These are phyloP conservation scores for Sclerotinia spermophila DNA, from an alignment of 2,329 filamentous ascomycete species.

Conservation along the genomic window DNA sequence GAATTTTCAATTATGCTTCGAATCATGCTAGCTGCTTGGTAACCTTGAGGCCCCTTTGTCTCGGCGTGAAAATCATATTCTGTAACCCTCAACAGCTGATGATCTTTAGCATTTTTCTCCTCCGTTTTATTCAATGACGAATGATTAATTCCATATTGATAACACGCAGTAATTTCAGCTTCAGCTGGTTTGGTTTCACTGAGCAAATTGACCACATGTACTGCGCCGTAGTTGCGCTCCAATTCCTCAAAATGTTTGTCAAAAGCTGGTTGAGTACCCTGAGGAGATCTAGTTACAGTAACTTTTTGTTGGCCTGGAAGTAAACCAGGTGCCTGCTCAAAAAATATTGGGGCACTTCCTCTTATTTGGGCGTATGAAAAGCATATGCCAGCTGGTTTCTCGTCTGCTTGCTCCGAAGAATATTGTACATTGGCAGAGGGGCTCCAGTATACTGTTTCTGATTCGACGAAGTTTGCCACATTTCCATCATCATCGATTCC, in stretches of 20 bases:
- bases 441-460: constrained; percentile 88
- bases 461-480: constrained; percentile 98
- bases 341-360: constrained; percentile 93
- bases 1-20: constrained; percentile 72
- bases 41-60: constrained; percentile 79
- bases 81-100: constrained; percentile 72
- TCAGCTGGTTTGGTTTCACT: constrained; percentile 86
- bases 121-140: constrained; percentile 64
- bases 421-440: constrained; percentile 46
- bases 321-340: constrained; percentile 88
- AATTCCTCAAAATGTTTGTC: constrained; percentile 92
- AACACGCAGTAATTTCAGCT: constrained; percentile 75
- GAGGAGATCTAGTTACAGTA: constrained; percentile 77
- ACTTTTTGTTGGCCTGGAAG: constrained; percentile 95
- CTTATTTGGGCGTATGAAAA: constrained; percentile 94
- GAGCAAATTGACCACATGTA: constrained; percentile 92
- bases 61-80: constrained; percentile 98
- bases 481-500: constrained; percentile 97
- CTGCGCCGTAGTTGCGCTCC: constrained; percentile 79
- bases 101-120: constrained; percentile 57
- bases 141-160: constrained; percentile 70
- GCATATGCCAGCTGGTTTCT: constrained; percentile 53
- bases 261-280: constrained; percentile 91
- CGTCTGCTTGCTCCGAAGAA: constrained; percentile 24
- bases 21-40: constrained; percentile 86